Conservation (phyloP, 495 filamentous ascomycete species). For the Aspergillus sclerotioniger region DNA sequence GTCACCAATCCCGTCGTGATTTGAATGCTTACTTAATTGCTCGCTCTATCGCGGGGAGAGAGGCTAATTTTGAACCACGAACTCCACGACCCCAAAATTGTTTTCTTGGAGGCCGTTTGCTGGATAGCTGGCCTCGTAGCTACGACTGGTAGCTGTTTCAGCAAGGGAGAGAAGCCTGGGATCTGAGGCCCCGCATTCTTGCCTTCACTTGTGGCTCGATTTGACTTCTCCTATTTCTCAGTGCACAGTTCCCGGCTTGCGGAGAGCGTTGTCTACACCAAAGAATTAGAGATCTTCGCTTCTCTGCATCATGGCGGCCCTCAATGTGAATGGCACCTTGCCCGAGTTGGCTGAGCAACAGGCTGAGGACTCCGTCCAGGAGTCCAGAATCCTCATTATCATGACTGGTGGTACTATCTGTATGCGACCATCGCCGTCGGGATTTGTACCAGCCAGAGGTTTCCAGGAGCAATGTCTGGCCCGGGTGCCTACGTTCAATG, state of each 20-base stretch:
- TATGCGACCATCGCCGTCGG: slow-evolving; percentile 72
- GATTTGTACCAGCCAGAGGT: slow-evolving; percentile 68
- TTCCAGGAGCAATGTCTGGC: slow-evolving; percentile 84
- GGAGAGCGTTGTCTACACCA: background rate
- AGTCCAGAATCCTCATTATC: slow-evolving; percentile 83
- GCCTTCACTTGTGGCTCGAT: background rate
- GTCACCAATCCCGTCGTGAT: background rate
- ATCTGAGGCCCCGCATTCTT: slow-evolving; percentile 4
- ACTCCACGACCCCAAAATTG: background rate
- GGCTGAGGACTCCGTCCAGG: slow-evolving; percentile 37
- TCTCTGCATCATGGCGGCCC: slow-evolving; percentile 25
- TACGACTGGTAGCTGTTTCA: background rate
- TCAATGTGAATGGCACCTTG: slow-evolving; percentile 21
- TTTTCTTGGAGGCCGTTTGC: background rate
- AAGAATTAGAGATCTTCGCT: background rate
- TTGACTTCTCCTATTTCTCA: background rate
- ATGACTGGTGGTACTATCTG: slow-evolving; percentile 97
- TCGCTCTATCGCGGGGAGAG: background rate
- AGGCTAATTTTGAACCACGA: background rate
- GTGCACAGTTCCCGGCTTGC: background rate
- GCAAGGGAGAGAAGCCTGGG: background rate
- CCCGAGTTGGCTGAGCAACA: slow-evolving; percentile 26
- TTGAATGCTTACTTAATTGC: background rate
- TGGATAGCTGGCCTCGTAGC: background rate
- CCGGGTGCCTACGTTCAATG: slow-evolving; percentile 86